These are phyloP conservation scores for Mucor circinelloides DNA, from an alignment of 371 early-diverging fungal species.

Conservation along the genomic window DNA sequence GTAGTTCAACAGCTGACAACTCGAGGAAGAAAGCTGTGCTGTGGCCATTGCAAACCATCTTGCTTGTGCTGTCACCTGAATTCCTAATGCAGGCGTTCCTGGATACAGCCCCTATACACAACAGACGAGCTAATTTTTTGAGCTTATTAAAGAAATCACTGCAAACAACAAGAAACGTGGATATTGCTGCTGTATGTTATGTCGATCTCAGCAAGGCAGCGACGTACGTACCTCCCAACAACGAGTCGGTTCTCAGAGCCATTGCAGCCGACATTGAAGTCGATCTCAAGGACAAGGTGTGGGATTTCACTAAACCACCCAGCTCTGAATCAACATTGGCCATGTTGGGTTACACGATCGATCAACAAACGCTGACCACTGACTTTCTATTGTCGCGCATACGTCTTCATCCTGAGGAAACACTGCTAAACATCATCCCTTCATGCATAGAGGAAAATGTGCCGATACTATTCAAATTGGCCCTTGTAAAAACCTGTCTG, in stretches of 20 bases:
- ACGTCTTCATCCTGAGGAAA: constrained; percentile 65
- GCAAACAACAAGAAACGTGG: constrained; percentile 60
- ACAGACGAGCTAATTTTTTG: constrained; percentile 61
- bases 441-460: constrained; percentile 65
- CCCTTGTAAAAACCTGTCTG: constrained; percentile 75
- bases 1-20: constrained; percentile 68
- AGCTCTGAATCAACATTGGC: constrained; percentile 46
- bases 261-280: constrained; percentile 75
- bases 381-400: constrained; percentile 76
- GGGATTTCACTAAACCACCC: constrained; percentile 59
- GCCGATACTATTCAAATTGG: constrained; percentile 68
- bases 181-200: constrained; percentile 75
- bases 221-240: constrained; percentile 68
- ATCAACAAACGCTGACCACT: constrained; percentile 58
- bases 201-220: constrained; percentile 82
- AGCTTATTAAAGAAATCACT: constrained; percentile 67
- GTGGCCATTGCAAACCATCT: constrained; percentile 84
- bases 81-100: constrained; percentile 60
- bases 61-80: constrained; percentile 77
- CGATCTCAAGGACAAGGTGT: constrained; percentile 74
- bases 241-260: constrained; percentile 63
- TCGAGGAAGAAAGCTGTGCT: constrained; percentile 64
- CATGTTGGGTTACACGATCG: constrained; percentile 47
- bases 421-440: constrained; percentile 63
- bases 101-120: constrained; percentile 34